Conservation (phyloP, 2,329 filamentous ascomycete species). For the Diaporthe sp. region DNA sequence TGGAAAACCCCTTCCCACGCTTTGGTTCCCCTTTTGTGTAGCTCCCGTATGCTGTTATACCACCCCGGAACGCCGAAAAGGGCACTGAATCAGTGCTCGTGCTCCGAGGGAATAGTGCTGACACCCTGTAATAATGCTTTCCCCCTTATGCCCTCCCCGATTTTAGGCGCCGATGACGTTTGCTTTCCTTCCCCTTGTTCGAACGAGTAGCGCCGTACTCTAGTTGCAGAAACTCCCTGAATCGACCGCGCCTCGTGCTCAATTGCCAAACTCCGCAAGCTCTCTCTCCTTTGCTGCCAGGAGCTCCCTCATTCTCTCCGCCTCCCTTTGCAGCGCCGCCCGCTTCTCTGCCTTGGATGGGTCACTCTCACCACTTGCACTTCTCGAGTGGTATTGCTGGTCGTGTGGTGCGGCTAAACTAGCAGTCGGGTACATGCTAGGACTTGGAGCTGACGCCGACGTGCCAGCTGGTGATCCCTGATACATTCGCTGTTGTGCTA, state of each 20-base stretch:
- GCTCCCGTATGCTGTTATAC: conserved; percentile 22
- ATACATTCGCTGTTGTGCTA: conserved; percentile 57
- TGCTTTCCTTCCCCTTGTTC: background rate
- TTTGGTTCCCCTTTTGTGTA: conserved; percentile 11
- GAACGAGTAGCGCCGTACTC: conserved; percentile 13
- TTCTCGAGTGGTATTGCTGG: conserved; percentile 41
- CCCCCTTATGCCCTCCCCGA: background rate
- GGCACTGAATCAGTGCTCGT: conserved; percentile 22
- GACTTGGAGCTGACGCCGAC: conserved; percentile 57
- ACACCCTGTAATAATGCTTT: conserved; percentile 26
- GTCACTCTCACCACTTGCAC: conserved; percentile 61
- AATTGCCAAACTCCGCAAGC: conserved; percentile 62
- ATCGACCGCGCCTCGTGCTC: background rate
- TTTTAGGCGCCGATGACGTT: conserved; percentile 23
- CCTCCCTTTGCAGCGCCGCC: conserved; percentile 77
- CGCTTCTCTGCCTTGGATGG: conserved; percentile 72
- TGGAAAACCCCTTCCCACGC: background rate
- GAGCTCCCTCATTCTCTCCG: conserved; percentile 81
- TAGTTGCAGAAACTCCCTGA: background rate
- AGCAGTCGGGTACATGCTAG: conserved; percentile 53
- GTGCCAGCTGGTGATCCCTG: conserved; percentile 60
- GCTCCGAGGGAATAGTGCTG: conserved; percentile 30
- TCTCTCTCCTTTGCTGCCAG: conserved; percentile 82
- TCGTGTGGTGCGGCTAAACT: conserved; percentile 46
- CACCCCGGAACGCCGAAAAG: conserved; percentile 18